These are phyloP conservation scores for Saccharum officinarum DNA, from an alignment of 176 grass and related monocot genomes.

Conservation along the genomic window DNA sequence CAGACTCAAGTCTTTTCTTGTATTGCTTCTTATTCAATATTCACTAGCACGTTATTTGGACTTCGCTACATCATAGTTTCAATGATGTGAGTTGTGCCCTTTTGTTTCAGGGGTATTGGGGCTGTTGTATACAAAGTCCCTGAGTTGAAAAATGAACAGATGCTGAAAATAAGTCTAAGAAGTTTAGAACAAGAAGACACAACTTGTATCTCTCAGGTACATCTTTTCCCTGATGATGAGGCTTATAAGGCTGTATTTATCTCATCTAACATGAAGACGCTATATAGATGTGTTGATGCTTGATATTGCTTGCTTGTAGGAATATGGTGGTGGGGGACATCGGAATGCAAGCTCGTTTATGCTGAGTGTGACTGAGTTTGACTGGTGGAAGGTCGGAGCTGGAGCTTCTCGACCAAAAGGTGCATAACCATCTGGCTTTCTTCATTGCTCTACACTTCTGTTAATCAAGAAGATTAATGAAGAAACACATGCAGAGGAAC, in stretches of 20 bases:
- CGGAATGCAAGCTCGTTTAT: slow-evolving; percentile 88
- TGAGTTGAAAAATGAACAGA: slow-evolving; percentile 61
- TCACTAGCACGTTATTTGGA: neutral
- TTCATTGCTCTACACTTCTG: neutral
- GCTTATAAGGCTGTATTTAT: slow-evolving; percentile 16
- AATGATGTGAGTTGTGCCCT: neutral
- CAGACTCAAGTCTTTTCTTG: neutral
- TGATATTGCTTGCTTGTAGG: slow-evolving; percentile 42
- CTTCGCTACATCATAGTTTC: neutral
- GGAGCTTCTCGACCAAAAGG: slow-evolving; percentile 15
- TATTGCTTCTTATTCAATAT: neutral
- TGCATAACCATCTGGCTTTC: neutral
- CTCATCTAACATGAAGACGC: neutral
- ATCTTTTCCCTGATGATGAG: neutral
- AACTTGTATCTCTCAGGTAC: slow-evolving; percentile 57
- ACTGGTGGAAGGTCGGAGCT: slow-evolving; percentile 66
- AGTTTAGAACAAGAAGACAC: slow-evolving; percentile 85
- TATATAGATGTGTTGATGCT: neutral
- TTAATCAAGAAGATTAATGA: slow-evolving; percentile 11
- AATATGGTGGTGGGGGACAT: slow-evolving; percentile 85
- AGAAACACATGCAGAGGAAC: neutral
- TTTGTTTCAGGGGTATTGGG: slow-evolving; percentile 72
- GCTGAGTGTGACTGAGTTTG: slow-evolving; percentile 64
- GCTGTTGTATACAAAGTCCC: slow-evolving; percentile 87
- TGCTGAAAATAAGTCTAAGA: slow-evolving; percentile 89